phyloP scores from a whole-genome alignment of 1,284 basidiomycete genomes.

The Phylloboletellus chloephorus region DNA sequence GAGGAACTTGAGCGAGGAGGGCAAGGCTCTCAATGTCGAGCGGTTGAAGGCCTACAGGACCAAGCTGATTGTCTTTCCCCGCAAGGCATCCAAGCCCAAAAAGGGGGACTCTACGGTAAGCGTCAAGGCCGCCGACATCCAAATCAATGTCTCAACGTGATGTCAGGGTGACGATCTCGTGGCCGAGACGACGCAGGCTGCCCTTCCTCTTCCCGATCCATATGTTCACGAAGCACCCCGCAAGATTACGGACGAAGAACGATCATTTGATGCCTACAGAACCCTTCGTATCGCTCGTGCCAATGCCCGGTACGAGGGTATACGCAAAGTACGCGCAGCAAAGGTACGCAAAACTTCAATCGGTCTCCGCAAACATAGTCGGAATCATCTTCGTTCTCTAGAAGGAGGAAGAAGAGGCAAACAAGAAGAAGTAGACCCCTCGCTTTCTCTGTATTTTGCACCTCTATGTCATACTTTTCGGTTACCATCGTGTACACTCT shows the following conservation, averaged over 20 bases:
- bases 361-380: slow-evolving; percentile 5
- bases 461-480: slow-evolving; percentile 9
- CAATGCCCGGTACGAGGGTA: slow-evolving; percentile 81
- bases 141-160: slow-evolving; percentile 6
- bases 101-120: slow-evolving; percentile 87
- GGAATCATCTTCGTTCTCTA: slow-evolving; percentile 30
- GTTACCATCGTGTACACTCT: slow-evolving; percentile 23
- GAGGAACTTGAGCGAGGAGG: slow-evolving; percentile 96
- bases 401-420: slow-evolving; percentile 90
- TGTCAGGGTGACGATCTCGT: slow-evolving; percentile 78
- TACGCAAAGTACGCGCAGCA: slow-evolving; percentile 73
- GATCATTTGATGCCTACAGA: slow-evolving; percentile 83
- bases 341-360: slow-evolving; percentile 53
- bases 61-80: slow-evolving; percentile 88
- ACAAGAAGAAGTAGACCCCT: slow-evolving; percentile 77
- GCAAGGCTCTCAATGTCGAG: slow-evolving; percentile 93
- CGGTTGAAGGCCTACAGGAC: slow-evolving; percentile 92
- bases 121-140: slow-evolving; percentile 14
- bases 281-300: slow-evolving; percentile 87
- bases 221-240: slow-evolving; percentile 82
- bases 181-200: slow-evolving; percentile 70
- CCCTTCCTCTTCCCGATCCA: slow-evolving; percentile 66
- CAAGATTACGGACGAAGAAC: slow-evolving; percentile 91
- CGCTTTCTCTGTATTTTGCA: slow-evolving; percentile 3
- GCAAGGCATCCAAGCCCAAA: slow-evolving; percentile 94